A percentile compares a stretch with the other conserved stretches of the same genome.
Evolutionary conservation across 2,329 filamentous ascomycete genomes (phyloP).

Genomic region (Aplosporella prunicola): DNA sequence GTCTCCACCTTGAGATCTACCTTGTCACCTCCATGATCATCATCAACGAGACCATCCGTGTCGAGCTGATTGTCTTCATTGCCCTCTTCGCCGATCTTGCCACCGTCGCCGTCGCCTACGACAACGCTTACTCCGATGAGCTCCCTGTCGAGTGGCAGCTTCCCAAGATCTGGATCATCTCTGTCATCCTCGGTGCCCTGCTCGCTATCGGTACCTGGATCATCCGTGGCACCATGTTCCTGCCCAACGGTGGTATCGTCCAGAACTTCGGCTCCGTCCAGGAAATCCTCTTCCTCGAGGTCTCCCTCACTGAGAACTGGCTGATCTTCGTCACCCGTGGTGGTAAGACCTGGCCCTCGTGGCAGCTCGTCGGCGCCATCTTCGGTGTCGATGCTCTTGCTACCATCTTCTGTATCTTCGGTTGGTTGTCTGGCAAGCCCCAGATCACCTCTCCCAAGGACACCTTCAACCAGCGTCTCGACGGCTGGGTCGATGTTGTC

Average conservation of each 20-base stretch:
- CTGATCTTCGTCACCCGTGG: constrained; percentile 48
- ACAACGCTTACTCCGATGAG: constrained; percentile 66
- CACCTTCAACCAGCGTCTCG: constrained; percentile 30
- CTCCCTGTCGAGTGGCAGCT: constrained; percentile 73
- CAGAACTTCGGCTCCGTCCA: constrained; percentile 67
- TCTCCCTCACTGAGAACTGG: constrained; percentile 46
- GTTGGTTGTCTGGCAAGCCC: constrained; percentile 55
- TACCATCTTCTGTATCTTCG: constrained; percentile 66
- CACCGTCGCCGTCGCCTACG: constrained; percentile 69
- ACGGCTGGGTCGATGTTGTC: constrained; percentile 52
- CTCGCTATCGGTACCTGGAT: constrained; percentile 66
- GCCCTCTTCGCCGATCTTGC: constrained; percentile 71
- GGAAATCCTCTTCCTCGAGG: constrained; percentile 52
- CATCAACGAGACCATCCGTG: constrained; percentile 65
- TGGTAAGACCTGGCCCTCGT: constrained; percentile 63
- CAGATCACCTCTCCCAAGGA: constrained; percentile 35
- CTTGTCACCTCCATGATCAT: constrained; percentile 70
- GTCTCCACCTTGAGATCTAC: constrained; percentile 67
- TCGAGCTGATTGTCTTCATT: constrained; percentile 68
- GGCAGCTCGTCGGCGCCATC: constrained; percentile 64
- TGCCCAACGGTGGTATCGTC: constrained; percentile 61
- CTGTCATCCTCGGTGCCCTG: constrained; percentile 55
- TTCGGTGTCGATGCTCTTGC: constrained; percentile 61
- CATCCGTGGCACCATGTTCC: constrained; percentile 59
- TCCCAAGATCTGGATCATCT: constrained; percentile 74